Evolutionary conservation across 371 early-diverging fungal species (phyloP).

Genomic region (Capniomyces stellatus): DNA sequence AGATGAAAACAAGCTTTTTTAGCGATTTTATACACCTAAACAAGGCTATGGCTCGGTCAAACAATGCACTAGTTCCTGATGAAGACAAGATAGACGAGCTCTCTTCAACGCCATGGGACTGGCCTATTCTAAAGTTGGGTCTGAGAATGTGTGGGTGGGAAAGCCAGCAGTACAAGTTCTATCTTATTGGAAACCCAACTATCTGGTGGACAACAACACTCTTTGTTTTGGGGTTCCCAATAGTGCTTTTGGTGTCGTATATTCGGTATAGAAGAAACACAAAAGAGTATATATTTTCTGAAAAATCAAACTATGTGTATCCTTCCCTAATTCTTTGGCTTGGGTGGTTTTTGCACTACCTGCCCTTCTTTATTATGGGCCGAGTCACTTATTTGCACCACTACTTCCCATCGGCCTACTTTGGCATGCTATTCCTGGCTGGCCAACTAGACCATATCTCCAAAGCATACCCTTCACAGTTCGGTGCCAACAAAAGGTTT

Average conservation of each 20-base stretch:
- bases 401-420: constrained; percentile 96
- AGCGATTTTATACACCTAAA: constrained; percentile 84
- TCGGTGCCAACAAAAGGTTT: constrained; percentile 7
- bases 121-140: constrained; percentile 65
- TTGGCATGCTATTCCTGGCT: constrained; percentile 62
- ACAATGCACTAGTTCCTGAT: constrained; percentile 95
- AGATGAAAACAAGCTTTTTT: constrained; percentile 56
- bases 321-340: constrained; percentile 47
- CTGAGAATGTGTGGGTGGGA: constrained; percentile 96
- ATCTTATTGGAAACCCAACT: constrained; percentile 88
- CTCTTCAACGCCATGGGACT: constrained; percentile 75
- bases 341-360: constrained; percentile 93
- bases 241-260: constrained; percentile 33
- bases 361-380: constrained; percentile 95
- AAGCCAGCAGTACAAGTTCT: constrained; percentile 74
- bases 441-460: not conserved
- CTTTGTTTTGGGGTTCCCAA: constrained; percentile 18
- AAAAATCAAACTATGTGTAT: constrained; percentile 32
- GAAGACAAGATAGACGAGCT: constrained; percentile 84
- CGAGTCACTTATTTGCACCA: constrained; percentile 96
- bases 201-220: constrained; percentile 79
- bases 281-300: constrained; percentile 34
- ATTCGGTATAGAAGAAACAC: constrained; percentile 50
- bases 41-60: constrained; percentile 92
- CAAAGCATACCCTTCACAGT: not conserved